A percentile compares a stretch with the other conserved stretches of the same genome.
Conservation (phyloP, 2,329 filamentous ascomycete genomes). For the Samsoniella hepiali region DNA sequence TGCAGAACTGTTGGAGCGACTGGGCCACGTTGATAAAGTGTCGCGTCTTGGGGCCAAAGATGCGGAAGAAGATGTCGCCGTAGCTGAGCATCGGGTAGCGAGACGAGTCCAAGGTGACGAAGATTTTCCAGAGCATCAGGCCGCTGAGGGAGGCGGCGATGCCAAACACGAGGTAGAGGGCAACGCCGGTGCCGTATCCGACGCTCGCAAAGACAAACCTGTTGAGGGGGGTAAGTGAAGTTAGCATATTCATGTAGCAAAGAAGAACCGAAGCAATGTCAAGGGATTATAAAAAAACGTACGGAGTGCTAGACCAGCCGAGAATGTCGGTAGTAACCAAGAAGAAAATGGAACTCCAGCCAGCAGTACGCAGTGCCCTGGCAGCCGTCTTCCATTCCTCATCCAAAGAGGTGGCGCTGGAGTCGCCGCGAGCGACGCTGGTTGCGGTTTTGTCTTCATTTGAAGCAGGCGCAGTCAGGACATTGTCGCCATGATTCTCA, state of each 20-base stretch:
- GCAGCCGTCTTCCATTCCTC: conserved; percentile 45
- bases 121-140: conserved; percentile 42
- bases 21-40: conserved; percentile 47
- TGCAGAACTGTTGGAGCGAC: conserved; percentile 46
- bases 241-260: no score
- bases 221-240: background rate
- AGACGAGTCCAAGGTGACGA: conserved; percentile 44
- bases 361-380: conserved; percentile 44
- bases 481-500: background rate
- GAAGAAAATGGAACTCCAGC: conserved; percentile 46
- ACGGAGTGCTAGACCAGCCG: conserved; percentile 40
- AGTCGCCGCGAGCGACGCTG: background rate
- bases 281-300: conserved; percentile 7
- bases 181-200: conserved; percentile 42
- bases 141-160: conserved; percentile 38
- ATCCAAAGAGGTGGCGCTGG: conserved; percentile 19
- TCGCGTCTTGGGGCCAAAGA: conserved; percentile 42
- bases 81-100: conserved; percentile 44
- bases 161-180: conserved; percentile 43
- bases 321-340: conserved; percentile 48
- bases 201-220: conserved; percentile 28
- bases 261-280: no score
- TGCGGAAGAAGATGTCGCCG: conserved; percentile 45
- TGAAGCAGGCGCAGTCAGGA: background rate
- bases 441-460: background rate